These are phyloP conservation scores for Macrophomina phaseolina DNA, from an alignment of 2,329 filamentous ascomycete species.

Conservation along the genomic window DNA sequence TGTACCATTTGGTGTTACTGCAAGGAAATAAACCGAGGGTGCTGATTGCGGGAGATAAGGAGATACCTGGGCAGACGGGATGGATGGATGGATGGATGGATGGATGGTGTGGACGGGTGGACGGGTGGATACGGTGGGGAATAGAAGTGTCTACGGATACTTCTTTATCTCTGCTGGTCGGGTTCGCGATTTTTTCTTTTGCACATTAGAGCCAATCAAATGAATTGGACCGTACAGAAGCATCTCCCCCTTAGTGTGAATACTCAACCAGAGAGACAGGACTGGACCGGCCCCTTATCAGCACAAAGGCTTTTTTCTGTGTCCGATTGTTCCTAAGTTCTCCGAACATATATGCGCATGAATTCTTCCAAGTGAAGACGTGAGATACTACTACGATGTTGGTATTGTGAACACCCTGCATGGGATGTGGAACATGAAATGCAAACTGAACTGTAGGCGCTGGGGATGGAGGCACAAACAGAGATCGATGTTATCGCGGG, in stretches of 20 bases:
- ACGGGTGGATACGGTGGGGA: not conserved
- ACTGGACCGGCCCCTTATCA: too few relatives aligned
- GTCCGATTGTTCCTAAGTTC: too few relatives aligned
- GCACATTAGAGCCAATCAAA: slow-evolving; percentile 22
- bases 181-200: slow-evolving; percentile 15
- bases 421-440: not conserved
- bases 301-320: too few relatives aligned
- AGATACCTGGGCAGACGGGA: slow-evolving; percentile 11
- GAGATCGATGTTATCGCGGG: not conserved
- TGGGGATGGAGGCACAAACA: not conserved
- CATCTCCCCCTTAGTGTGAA: not conserved
- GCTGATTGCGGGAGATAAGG: slow-evolving; percentile 6
- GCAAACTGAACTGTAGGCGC: not conserved
- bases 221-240: slow-evolving; percentile 16
- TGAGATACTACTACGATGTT: too few relatives aligned
- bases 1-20: slow-evolving; percentile 21
- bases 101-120: not conserved
- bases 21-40: slow-evolving; percentile 21
- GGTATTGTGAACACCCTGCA: too few relatives aligned
- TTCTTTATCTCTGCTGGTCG: not conserved
- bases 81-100: not conserved
- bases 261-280: not conserved
- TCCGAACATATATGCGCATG: too few relatives aligned
- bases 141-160: not conserved
- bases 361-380: too few relatives aligned